Base-by-base conservation (phyloP, 2,329 filamentous ascomycete species). In the Cladophialophora bantiana region DNA sequence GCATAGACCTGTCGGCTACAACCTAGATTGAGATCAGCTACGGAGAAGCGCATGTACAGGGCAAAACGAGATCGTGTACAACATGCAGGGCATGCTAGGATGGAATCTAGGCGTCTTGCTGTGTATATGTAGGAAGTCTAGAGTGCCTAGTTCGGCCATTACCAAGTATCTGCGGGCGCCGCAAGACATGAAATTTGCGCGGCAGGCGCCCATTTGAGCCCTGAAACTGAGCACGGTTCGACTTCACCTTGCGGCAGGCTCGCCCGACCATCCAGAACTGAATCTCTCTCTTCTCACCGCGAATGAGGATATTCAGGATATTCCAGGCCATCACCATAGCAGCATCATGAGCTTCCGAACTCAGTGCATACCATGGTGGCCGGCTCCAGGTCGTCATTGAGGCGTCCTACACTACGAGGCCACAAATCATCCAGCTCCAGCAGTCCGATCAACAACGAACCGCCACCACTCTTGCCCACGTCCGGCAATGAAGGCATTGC, bases 321-420 rank as follows among this genome's bases (percentile, higher is more conserved):
- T 57, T 54, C 45, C 5, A 48, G 34, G n/a, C 42, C 42, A 65
- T 42, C 45, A 48, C 60, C 31, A 58, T 52, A 45, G 64, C 64
- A 70, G 61, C 70, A 73, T 67, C 70, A 73, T 73, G 71, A 73
- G 59, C 65, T 59, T 53, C 65, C 55, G 35, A 70, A 60, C 45
- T 67, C 68, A 36, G 53, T 60, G 66, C 45, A 68, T 71, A 73
- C 64, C 62, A 76, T 76, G 74, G 74, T 74, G 67, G 73, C 70
- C 69, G 70, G 69, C 68, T 73, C 74, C 61, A 74, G 70, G 69
- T 72, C 72, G 65, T 75, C 74, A 57, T 71, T 73, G 65, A 73
- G 74, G 62, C 74, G 73, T 68, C 70, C 71, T 38, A 65, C 66
- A 62, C 57, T 71, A 62, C 68, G 67, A 65, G 68, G 68, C 61